Evolutionary conservation across 129 eudicot genomes (phyloP).

Genomic region (Flaveria ramosissima): DNA sequence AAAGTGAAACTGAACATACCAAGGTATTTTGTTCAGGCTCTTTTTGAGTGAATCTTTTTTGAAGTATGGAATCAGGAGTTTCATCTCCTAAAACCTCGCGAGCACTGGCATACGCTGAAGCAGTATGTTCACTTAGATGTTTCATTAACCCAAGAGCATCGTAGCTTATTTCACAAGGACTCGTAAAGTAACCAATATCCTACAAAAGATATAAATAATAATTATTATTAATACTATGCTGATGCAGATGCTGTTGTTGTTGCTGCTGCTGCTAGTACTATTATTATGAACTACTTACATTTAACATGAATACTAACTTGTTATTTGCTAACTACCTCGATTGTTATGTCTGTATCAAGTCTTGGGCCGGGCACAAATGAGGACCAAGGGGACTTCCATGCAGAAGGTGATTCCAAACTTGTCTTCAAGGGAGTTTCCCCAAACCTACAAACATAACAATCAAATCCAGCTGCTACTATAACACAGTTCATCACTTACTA

Average conservation of each 20-base stretch:
- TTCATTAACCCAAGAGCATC: slow-evolving; percentile 84
- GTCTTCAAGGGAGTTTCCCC: slow-evolving; percentile 65
- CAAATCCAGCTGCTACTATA: slow-evolving; percentile 17
- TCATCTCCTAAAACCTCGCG: slow-evolving; percentile 74
- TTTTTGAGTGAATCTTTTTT: slow-evolving; percentile 33
- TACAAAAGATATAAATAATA: slow-evolving; percentile 22
- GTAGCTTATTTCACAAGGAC: slow-evolving; percentile 63
- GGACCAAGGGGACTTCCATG: slow-evolving; percentile 92
- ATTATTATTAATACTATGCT: background rate
- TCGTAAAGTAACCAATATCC: slow-evolving; percentile 70
- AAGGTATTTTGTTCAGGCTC: slow-evolving; percentile 36
- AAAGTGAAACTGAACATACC: slow-evolving; percentile 39
- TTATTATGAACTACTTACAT: background rate
- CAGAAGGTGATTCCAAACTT: slow-evolving; percentile 81
- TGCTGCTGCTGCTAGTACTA: background rate
- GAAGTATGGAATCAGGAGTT: slow-evolving; percentile 67
- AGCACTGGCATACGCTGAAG: slow-evolving; percentile 70
- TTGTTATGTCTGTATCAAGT: slow-evolving; percentile 72
- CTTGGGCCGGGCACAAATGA: slow-evolving; percentile 64
- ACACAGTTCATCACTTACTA: background rate
- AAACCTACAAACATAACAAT: slow-evolving; percentile 40
- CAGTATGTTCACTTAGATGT: slow-evolving; percentile 75
- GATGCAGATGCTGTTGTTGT: too few relatives aligned
- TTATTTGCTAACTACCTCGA: slow-evolving; percentile 47
- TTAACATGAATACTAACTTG: background rate